Evolutionary conservation across 257 asterid species (phyloP).

Genomic region (Perilla frutescens): DNA sequence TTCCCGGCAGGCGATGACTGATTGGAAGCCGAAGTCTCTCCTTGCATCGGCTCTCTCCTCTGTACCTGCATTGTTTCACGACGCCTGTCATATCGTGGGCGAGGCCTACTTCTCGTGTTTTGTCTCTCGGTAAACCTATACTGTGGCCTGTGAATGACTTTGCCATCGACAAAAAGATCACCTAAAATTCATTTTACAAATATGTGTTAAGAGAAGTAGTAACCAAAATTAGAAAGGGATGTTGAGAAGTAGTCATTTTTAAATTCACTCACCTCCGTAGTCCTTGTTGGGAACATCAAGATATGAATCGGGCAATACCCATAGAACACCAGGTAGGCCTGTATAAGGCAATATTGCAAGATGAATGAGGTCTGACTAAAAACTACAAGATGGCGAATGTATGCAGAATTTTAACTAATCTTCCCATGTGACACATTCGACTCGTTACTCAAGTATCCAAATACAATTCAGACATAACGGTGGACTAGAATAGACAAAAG

Average conservation of each 20-base stretch:
- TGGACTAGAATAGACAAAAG: not conserved
- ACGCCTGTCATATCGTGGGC: conserved; percentile 84
- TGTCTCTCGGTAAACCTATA: conserved; percentile 66
- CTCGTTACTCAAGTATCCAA: not conserved
- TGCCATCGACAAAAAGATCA: conserved; percentile 76
- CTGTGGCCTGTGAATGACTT: conserved; percentile 82
- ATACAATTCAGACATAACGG: not conserved
- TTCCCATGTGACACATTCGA: conserved; percentile 2
- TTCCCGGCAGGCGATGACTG: conserved; percentile 26
- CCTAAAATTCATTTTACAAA: conserved; percentile 49
- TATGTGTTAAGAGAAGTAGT: conserved; percentile 14
- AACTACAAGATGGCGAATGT: not conserved
- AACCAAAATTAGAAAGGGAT: not conserved
- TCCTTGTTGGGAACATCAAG: conserved; percentile 88
- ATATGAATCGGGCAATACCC: conserved; percentile 93
- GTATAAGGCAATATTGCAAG: conserved; percentile 29
- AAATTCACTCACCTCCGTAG: conserved; percentile 69
- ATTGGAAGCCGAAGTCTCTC: conserved; percentile 19
- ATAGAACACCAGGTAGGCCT: conserved; percentile 75
- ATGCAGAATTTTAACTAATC: not conserved
- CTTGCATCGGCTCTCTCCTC: conserved; percentile 50
- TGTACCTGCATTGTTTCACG: conserved; percentile 78
- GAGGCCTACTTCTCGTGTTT: conserved; percentile 60
- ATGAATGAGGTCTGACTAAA: conserved; percentile 14
- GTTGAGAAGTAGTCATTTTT: not conserved